Base-by-base conservation (phyloP, 2,329 filamentous ascomycete genomes). In the Xylariaceae sp. region DNA sequence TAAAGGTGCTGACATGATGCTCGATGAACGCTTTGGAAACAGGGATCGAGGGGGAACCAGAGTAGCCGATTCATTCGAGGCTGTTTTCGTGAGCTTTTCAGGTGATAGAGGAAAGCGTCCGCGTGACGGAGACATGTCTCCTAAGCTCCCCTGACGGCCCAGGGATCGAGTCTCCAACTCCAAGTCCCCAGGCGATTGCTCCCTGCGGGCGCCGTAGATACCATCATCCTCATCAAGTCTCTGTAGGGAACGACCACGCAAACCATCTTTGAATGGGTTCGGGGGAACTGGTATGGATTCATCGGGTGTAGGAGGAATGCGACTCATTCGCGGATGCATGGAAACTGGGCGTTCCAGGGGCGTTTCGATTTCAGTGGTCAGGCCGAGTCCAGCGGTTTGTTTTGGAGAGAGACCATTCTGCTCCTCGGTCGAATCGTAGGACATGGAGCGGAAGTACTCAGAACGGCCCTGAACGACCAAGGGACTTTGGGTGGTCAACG, bases 401-500 rank as follows among this genome's bases (percentile, higher is more conserved):
- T 67, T 56, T 16, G 65, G 65, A 16, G 72, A 61, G 19, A 53
- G 63, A 44, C 77, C 69, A 21, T 75, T 74, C 17, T 78, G 75
- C 46, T 85, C 82, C 3, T 81, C 81, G 36, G 76, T 77, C 2
- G 79, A 80, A 65, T 89, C 88, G 50, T 86, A 79, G 36, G 88
- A 92, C 66, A 89, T 76, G 51, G 89, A 89, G 36, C 92, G 88
- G 71, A 93, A 93, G 75, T 91, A 96, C 16, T 89, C 90, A 3
- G 91, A 90, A 61, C 92, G 85, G 63, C 86, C 87, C 69, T 90
- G 89, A 21, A 85, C 71, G 75, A 91, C 76, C 56, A 97, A 80
- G 50, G 94, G 92, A 67, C 92, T 92, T 58, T 90, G 89, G 33
- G 92, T 89, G 17, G 91, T 91, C 57, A 93, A 79, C 6, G 92